Conservation (phyloP, 768 basidiomycete genomes). For the Hypsizygus marmoreus region DNA sequence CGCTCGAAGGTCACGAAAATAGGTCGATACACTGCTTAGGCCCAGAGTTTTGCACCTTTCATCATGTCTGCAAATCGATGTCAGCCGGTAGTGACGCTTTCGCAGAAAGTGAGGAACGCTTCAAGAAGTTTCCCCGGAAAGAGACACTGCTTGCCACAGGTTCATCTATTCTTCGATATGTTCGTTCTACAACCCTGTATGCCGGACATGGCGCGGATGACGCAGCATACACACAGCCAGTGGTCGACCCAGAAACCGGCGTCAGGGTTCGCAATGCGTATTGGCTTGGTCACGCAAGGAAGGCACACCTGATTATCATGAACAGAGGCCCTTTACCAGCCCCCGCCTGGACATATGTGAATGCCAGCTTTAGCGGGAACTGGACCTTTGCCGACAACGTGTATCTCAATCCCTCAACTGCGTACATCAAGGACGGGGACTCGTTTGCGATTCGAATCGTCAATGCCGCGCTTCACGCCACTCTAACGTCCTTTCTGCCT, state of each 20-base stretch:
- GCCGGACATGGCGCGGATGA: conserved; percentile 33
- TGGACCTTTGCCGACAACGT: conserved; percentile 41
- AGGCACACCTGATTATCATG: conserved; percentile 47
- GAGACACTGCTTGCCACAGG: conserved; percentile 36
- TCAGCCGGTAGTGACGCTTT: conserved; percentile 10
- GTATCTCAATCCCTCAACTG: conserved; percentile 21
- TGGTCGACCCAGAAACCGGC: conserved; percentile 40
- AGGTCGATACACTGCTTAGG: conserved; percentile 40
- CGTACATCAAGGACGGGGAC: conserved; percentile 10
- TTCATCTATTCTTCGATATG: conserved; percentile 48
- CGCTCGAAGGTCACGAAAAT: conserved; percentile 34
- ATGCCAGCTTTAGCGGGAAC: conserved; percentile 29
- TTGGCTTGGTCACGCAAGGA: conserved; percentile 49
- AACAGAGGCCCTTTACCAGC: conserved; percentile 52
- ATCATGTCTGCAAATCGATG: conserved; percentile 45
- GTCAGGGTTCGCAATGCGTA: conserved; percentile 44
- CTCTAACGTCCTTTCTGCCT: conserved; percentile 45
- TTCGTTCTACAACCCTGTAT: conserved; percentile 48
- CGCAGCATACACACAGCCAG: conserved; percentile 35
- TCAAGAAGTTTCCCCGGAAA: conserved; percentile 37
- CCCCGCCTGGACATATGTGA: conserved; percentile 47
- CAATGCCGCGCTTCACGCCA: conserved; percentile 48
- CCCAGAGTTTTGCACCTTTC: conserved; percentile 52
- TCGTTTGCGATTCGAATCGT: conserved; percentile 32
- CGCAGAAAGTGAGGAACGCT: conserved; percentile 23